A percentile compares a stretch with the other conserved stretches of the same genome.
phyloP scores from a whole-genome alignment of 2,329 filamentous ascomycete species.

The Calonectria montana region DNA sequence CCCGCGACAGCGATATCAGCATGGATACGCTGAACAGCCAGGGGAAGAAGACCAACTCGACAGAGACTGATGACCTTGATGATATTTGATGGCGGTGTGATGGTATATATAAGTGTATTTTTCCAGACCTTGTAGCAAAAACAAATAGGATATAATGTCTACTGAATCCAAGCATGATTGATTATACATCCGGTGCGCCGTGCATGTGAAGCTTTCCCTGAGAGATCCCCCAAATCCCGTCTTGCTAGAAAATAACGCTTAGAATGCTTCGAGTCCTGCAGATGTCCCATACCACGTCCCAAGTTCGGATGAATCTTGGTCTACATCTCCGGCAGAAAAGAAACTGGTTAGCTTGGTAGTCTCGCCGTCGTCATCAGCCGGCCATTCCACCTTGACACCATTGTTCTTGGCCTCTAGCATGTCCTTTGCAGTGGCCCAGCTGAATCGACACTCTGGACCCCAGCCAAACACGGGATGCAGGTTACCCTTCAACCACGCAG shows the following conservation, averaged over 20 bases:
- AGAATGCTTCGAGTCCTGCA: constrained; percentile 79
- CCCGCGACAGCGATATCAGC: constrained; percentile 62
- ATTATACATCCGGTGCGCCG: constrained; percentile 10
- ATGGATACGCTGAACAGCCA: constrained; percentile 70
- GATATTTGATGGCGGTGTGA: constrained; percentile 59
- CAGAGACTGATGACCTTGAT: constrained; percentile 65
- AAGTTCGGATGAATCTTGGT: constrained; percentile 71
- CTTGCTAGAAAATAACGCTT: constrained; percentile 33
- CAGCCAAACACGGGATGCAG: constrained; percentile 97
- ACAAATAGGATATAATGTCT: constrained; percentile 45
- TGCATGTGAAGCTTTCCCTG: background rate
- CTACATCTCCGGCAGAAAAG: constrained; percentile 62
- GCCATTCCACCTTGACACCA: constrained; percentile 85
- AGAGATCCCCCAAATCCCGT: background rate
- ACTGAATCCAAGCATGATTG: constrained; percentile 23
- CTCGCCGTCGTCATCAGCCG: constrained; percentile 76
- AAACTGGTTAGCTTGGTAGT: constrained; percentile 81
- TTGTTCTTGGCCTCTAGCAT: constrained; percentile 82
- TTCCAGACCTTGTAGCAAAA: constrained; percentile 30
- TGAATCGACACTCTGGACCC: constrained; percentile 93
- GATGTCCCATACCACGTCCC: constrained; percentile 84
- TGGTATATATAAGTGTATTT: constrained; percentile 28
- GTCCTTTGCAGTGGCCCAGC: constrained; percentile 95
- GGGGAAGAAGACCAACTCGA: constrained; percentile 60
- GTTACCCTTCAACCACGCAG: constrained; percentile 82